Conservation (phyloP, 2,329 filamentous ascomycete genomes). For the Trichoderma atrobrunneum region DNA sequence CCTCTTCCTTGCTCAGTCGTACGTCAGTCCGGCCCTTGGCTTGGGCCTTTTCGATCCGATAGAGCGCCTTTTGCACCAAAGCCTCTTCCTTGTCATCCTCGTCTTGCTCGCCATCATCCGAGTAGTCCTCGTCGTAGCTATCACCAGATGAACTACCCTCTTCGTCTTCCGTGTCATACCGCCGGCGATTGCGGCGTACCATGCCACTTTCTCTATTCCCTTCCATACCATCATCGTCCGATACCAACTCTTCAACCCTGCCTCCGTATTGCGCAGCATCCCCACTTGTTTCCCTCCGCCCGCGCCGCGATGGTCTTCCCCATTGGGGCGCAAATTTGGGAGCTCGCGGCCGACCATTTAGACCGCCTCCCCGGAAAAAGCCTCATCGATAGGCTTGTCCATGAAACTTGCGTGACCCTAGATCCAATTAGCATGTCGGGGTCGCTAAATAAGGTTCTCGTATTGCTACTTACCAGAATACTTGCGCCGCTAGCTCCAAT, state of each 20-base stretch:
- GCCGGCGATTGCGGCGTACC: conserved; percentile 38
- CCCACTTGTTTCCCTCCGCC: conserved; percentile 60
- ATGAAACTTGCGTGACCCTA: conserved; percentile 85
- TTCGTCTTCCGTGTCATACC: conserved; percentile 31
- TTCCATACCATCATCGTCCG: conserved; percentile 59
- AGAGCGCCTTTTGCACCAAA: conserved; percentile 73
- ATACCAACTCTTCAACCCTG: conserved; percentile 66
- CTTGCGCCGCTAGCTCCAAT: conserved; percentile 92
- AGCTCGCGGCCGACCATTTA: conserved; percentile 99
- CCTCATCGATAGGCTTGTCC: conserved; percentile 99
- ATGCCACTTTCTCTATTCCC: conserved; percentile 40
- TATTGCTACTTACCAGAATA: conserved; percentile 54
- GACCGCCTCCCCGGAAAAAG: conserved; percentile 99
- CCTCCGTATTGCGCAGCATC: conserved; percentile 40
- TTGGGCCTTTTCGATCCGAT: conserved; percentile 75
- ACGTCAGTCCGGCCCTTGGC: conserved; percentile 75
- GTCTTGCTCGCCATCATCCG: conserved; percentile 32
- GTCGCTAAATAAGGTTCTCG: background rate
- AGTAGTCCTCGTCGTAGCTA: conserved; percentile 34
- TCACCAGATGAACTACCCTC: conserved; percentile 27
- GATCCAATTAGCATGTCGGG: background rate
- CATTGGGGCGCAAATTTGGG: conserved; percentile 88
- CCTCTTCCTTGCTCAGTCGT: conserved; percentile 73
- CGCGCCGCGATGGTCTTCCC: conserved; percentile 99
- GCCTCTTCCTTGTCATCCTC: conserved; percentile 60